Evolutionary conservation across 495 filamentous ascomycete genomes (phyloP).

Genomic region (Daldinia loculata): DNA sequence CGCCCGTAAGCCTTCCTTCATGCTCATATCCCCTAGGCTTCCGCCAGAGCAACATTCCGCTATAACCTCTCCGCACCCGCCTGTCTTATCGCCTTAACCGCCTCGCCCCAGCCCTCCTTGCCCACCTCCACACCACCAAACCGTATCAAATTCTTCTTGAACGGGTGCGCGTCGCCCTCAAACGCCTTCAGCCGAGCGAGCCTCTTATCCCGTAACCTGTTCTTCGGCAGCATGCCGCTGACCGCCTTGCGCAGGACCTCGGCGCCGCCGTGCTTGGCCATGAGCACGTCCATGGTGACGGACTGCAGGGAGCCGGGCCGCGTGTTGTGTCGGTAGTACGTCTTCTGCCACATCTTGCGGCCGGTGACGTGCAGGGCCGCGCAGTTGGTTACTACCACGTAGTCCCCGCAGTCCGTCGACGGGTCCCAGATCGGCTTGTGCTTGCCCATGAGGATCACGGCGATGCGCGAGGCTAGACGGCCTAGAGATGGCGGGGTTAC

Average conservation of each 20-base stretch:
- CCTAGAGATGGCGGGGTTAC: slow-evolving; percentile 77
- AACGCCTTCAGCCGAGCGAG: slow-evolving; percentile 94
- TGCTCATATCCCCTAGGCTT: not conserved
- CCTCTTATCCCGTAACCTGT: slow-evolving; percentile 83
- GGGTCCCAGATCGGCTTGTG: slow-evolving; percentile 98
- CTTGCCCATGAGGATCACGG: slow-evolving; percentile 95
- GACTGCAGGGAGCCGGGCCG: slow-evolving; percentile 84
- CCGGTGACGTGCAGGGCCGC: slow-evolving; percentile 86
- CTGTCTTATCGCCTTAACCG: slow-evolving; percentile 52
- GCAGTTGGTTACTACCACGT: slow-evolving; percentile 93
- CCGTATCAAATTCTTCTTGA: slow-evolving; percentile 84
- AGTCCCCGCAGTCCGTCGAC: slow-evolving; percentile 97
- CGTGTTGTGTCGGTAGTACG: slow-evolving; percentile 93
- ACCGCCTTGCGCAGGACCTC: slow-evolving; percentile 94
- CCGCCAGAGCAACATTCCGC: not conserved
- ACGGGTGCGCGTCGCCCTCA: slow-evolving; percentile 89
- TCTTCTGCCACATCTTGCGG: slow-evolving; percentile 90
- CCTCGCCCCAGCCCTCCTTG: slow-evolving; percentile 54
- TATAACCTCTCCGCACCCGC: slow-evolving; percentile 54
- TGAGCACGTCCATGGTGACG: slow-evolving; percentile 94
- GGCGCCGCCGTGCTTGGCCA: slow-evolving; percentile 91
- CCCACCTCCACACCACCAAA: slow-evolving; percentile 68
- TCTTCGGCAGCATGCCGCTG: slow-evolving; percentile 97
- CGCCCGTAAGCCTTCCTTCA: not conserved
- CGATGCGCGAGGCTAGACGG: slow-evolving; percentile 90